Conservation (phyloP, 768 basidiomycete species). For the Mycena rebaudengoi region DNA sequence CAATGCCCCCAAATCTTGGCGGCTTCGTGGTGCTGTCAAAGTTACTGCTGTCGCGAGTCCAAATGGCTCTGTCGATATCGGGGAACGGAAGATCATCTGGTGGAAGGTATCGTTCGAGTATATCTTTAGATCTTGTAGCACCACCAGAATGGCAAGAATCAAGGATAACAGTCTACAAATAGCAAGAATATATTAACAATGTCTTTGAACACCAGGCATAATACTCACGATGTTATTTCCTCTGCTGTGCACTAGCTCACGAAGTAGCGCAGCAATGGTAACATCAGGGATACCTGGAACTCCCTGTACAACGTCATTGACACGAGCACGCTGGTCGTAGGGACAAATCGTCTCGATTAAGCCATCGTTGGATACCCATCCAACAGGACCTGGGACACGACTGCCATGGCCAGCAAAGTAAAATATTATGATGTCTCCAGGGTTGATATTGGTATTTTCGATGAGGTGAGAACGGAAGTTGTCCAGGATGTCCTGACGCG, state of each 20-base stretch:
- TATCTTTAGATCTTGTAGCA: slow-evolving; percentile 2
- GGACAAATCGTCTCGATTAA: slow-evolving; percentile 8
- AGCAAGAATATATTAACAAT: slow-evolving; percentile 6
- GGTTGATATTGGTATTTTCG: not conserved
- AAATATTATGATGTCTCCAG: slow-evolving; percentile 1
- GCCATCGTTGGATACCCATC: slow-evolving; percentile 2
- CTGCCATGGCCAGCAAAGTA: slow-evolving; percentile 4
- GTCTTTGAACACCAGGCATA: not conserved
- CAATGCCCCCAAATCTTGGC: slow-evolving; percentile 3
- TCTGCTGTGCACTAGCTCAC: not conserved
- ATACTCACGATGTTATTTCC: not conserved
- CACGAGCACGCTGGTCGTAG: not conserved
- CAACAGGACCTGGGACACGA: slow-evolving; percentile 6
- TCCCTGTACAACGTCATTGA: slow-evolving; percentile 3
- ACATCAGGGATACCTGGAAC: slow-evolving; percentile 5
- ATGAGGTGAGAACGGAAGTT: not conserved
- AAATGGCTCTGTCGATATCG: not conserved
- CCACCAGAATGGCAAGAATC: slow-evolving; percentile 10
- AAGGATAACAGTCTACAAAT: slow-evolving; percentile 9
- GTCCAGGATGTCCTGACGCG: not conserved
- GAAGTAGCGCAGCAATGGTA: not conserved
- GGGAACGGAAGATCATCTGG: slow-evolving; percentile 4
- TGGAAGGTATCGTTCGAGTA: slow-evolving; percentile 3
- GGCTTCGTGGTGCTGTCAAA: slow-evolving; percentile 1
- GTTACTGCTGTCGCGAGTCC: slow-evolving; percentile 1